phyloP scores from a whole-genome alignment of 768 basidiomycete species.

The Candolleomyces efflorescens region DNA sequence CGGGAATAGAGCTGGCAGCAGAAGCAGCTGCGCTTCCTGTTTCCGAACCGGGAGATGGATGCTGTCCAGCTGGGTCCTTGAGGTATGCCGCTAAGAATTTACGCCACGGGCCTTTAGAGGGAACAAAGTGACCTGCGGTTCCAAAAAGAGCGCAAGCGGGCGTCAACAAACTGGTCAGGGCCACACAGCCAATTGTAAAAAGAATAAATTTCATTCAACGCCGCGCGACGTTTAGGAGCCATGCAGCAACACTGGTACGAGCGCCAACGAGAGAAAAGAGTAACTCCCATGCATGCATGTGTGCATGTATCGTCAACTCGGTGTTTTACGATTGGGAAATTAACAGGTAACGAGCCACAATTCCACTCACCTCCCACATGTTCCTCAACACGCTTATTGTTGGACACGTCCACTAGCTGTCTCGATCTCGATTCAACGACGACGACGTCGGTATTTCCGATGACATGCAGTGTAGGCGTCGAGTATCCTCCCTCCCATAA shows the following conservation, averaged over 20 bases:
- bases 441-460: constrained; percentile 71
- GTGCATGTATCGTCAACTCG: too few relatives aligned
- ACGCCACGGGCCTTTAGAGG: constrained; percentile 68
- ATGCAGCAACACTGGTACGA: too few relatives aligned
- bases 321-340: too few relatives aligned
- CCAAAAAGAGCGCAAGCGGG: background rate
- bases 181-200: background rate
- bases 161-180: too few relatives aligned
- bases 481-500: constrained; percentile 47
- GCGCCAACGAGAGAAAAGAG: too few relatives aligned
- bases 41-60: constrained; percentile 38
- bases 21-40: constrained; percentile 5
- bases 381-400: constrained; percentile 55
- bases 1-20: background rate
- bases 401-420: constrained; percentile 46
- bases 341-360: constrained; percentile 15
- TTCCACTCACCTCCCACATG: constrained; percentile 65
- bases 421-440: constrained; percentile 63
- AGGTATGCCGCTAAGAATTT: constrained; percentile 66
- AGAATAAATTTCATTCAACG: background rate
- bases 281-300: too few relatives aligned
- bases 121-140: constrained; percentile 70
- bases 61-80: constrained; percentile 39
- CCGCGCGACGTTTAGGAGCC: too few relatives aligned
- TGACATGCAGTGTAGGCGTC: constrained; percentile 71